Base-by-base conservation (phyloP, 2,329 filamentous ascomycete species). In the Elsinoe ampelina region DNA sequence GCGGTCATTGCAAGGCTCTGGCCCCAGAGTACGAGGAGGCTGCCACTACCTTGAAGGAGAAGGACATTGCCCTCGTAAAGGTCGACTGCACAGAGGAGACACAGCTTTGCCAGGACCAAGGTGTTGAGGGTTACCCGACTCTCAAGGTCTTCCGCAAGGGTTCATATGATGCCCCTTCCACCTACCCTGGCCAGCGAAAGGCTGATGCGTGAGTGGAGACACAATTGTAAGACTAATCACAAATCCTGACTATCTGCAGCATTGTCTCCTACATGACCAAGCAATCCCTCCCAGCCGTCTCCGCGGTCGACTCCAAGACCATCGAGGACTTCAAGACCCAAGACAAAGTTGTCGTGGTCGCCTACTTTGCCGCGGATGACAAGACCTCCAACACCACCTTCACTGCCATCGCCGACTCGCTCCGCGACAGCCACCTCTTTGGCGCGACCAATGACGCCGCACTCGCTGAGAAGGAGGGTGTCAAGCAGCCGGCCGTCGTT, bases 1-100 rank as follows among this genome's bases (percentile, higher is more conserved):
- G 88, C 66, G 92, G 91, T 63, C 92, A 97, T 81, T 97, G 92
- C 87, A 97, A 98, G 81, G 92, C 92, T 60, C 88, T 98, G 64
- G 93, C 87, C 61, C 87, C 88, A 70, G 88, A 93, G 76, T 95
- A 93, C 74, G 89, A 95, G 77, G 83, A 88, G 72, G 88, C 89
- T 54, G 89, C 89, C 52, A 91, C 87, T 30, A 80, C 83, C 32
- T 79, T 95, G 62, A 92, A 91, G 80, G 87, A 89, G 75, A 93
- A 92, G 83, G 80, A 87, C 71, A 92, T 93, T 74, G 82, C 81
- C 69, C 80, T 95, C 57, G 86, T 80, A 74, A 93, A 95, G 83
- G 75, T 95, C 66, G 92, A 96, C 79, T 97, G 93, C 81, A 97
- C 92, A 69, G 90, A 87, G 72, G 89, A 98, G 80, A 77, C 84